phyloP scores from a whole-genome alignment of 1,284 basidiomycete genomes.

The Ceratobasidium sp. region DNA sequence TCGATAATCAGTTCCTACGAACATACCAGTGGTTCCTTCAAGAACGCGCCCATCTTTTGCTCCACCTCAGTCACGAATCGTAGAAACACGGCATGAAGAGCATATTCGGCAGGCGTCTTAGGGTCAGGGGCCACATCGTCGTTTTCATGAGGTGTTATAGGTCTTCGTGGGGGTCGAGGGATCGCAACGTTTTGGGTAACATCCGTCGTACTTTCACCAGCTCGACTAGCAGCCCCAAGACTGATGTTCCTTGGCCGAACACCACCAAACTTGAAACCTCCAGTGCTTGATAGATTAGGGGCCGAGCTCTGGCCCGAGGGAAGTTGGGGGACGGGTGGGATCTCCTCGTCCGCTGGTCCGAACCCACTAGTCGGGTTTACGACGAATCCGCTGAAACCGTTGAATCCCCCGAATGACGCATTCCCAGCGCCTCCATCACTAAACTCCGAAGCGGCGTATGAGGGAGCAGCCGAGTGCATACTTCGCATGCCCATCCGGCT shows the following conservation, averaged over 20 bases:
- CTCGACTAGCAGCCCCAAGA: conserved; percentile 5
- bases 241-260: conserved; percentile 57
- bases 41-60: conserved; percentile 77
- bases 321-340: conserved; percentile 47
- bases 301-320: conserved; percentile 21
- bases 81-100: conserved; percentile 86
- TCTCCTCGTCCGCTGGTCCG: conserved; percentile 36
- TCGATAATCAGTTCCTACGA: not conserved
- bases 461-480: conserved; percentile 47
- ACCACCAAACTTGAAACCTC: conserved; percentile 66
- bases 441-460: conserved; percentile 47
- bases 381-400: conserved; percentile 37
- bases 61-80: conserved; percentile 84
- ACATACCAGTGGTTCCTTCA: conserved; percentile 76
- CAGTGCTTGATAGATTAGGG: conserved; percentile 8
- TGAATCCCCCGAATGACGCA: conserved; percentile 33
- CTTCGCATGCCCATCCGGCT: conserved; percentile 15
- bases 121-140: conserved; percentile 49
- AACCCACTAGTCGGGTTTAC: conserved; percentile 10
- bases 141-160: conserved; percentile 41
- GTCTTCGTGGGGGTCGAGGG: conserved; percentile 41
- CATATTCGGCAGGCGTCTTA: conserved; percentile 84
- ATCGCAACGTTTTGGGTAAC: conserved; percentile 30
- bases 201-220: conserved; percentile 42
- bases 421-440: conserved; percentile 41